Evolutionary conservation across 306 rosid species (phyloP).

Genomic region (Medicago lupulina): DNA sequence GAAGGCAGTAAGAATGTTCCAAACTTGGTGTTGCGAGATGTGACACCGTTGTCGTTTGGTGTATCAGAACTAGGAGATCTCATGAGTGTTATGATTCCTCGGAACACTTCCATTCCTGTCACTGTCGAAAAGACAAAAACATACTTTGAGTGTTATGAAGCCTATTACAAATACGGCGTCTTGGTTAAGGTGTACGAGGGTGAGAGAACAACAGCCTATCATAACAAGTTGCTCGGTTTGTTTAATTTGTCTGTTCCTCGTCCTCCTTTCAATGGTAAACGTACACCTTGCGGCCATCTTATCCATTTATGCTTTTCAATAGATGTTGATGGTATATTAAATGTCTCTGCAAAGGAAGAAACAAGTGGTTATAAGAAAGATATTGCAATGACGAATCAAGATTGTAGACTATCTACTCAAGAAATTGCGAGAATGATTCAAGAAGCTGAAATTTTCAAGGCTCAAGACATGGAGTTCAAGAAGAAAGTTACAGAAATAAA

Average conservation of each 20-base stretch:
- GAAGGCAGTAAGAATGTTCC: not conserved
- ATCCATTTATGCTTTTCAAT: not conserved
- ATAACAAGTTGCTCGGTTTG: not conserved
- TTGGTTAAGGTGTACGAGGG: not conserved
- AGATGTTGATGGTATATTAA: not conserved
- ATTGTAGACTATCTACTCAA: not conserved
- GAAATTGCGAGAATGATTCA: not conserved
- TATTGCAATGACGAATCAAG: not conserved
- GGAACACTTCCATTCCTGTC: not conserved
- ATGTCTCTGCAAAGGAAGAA: not conserved
- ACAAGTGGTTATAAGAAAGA: not conserved
- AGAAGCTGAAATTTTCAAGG: not conserved
- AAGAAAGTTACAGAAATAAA: not conserved
- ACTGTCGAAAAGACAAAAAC: not conserved
- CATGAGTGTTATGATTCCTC: not conserved
- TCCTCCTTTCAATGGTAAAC: not conserved
- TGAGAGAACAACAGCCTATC: not conserved
- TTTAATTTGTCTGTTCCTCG: not conserved
- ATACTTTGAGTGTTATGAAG: too few species aligned
- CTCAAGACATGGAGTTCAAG: not conserved
- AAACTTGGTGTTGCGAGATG: not conserved
- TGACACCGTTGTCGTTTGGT: not conserved
- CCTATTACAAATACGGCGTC: too few species aligned
- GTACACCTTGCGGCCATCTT: not conserved
- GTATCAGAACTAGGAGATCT: not conserved